Evolutionary conservation across 169 alveolate genomes (phyloP).

Genomic region (Plasmodium fragile): DNA sequence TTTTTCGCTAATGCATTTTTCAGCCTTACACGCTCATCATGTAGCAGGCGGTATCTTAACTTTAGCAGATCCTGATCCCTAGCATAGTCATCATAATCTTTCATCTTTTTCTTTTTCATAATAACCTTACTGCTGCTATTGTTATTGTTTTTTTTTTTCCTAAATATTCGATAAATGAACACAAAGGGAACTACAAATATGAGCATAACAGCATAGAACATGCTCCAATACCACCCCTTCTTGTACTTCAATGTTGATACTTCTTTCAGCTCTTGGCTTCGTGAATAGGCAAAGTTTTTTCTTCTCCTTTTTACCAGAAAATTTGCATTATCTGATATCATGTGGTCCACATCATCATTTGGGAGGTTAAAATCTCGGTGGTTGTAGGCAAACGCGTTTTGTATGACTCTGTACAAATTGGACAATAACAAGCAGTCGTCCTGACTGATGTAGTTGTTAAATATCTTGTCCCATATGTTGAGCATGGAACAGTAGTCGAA

Average conservation of each 20-base stretch:
- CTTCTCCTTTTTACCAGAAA: slow-evolving; percentile 38
- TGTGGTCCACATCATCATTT: slow-evolving; percentile 1
- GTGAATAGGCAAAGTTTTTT: slow-evolving; percentile 2
- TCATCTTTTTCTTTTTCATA: slow-evolving; percentile 23
- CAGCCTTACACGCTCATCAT: slow-evolving; percentile 11
- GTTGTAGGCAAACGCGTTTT: slow-evolving; percentile 25
- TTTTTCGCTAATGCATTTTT: background rate
- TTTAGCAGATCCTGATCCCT: slow-evolving; percentile 18
- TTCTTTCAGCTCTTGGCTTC: slow-evolving; percentile 35
- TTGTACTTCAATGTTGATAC: slow-evolving; percentile 16
- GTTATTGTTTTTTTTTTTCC: slow-evolving; percentile 28
- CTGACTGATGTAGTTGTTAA: slow-evolving; percentile 32
- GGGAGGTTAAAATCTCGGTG: slow-evolving; percentile 27
- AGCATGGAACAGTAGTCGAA: slow-evolving; percentile 65
- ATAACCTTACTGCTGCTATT: slow-evolving; percentile 17
- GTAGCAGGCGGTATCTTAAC: slow-evolving; percentile 7
- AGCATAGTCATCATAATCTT: slow-evolving; percentile 28
- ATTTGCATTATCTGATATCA: slow-evolving; percentile 8
- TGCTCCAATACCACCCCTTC: slow-evolving; percentile 68
- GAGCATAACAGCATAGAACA: slow-evolving; percentile 41
- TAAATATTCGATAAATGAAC: slow-evolving; percentile 46
- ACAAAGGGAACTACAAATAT: slow-evolving; percentile 53
- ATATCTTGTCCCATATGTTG: slow-evolving; percentile 66
- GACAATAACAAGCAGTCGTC: slow-evolving; percentile 47
- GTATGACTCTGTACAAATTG: slow-evolving; percentile 28